Evolutionary conservation across 202 grass and related monocot genomes (phyloP), one percentile per base, ranked within the genome.

Genomic region (Schoenoplectus triqueter): DNA sequence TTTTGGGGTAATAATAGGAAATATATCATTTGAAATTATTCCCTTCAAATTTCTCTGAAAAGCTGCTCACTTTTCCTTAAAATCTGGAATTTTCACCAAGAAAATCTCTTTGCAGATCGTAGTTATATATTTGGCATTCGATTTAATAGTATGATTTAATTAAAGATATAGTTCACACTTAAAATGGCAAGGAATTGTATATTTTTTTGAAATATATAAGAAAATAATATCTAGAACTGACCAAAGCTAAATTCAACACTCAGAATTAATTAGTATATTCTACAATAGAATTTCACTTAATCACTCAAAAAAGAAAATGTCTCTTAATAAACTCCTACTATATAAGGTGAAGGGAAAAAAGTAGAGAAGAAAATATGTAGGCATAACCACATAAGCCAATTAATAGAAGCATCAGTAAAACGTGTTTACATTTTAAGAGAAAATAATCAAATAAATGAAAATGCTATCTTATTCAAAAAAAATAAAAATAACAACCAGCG

Each of bases 11-110:
- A 31, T 31, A 31, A 49, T 21, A 54, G 51, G 11, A 83, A 56
- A 68, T 70, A 52, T 65, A 66, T 70, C 10, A 83, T 54, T 42
- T 17, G 13, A 41, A 70, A 69, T 6, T 69, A 69, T 69, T 83
- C 19, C 63, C 51, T 17, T 83, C 13, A 70, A 44, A 83, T 51
- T 7, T 41, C 19, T 54, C 64, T 68, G 66, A 56, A 82, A 82
- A 82, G 80, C 45, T 66, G 80, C 63, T 69, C 9, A 68, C 45
- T 82, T 46, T 31, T 83, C 80, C 62, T 56, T 69, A 10, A 83
- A 69, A 69, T 83, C 64, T 41, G 64, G 50, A 83, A 83, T 48
- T 48, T 83, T 68, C 64, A 68, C 45, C n/a, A 21, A 70, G 80
- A 54, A 20, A 70, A 83, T 83, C 64, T 83, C 65, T 70, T 59